Conservation (phyloP, 1,284 basidiomycete species). For the Fomitopsis palustris region DNA sequence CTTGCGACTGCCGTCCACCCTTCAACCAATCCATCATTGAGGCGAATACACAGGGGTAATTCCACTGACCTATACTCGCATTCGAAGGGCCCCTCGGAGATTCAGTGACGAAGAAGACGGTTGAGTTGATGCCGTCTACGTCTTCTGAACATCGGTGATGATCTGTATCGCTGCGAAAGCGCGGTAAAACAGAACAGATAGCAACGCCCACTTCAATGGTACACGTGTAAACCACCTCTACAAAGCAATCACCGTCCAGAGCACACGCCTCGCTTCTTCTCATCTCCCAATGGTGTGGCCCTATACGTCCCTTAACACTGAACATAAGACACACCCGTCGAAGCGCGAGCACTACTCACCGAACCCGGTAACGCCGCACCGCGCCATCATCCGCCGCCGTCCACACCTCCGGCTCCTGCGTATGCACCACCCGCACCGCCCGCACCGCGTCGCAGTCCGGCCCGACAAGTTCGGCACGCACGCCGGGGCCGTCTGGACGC, state of each 20-base stretch:
- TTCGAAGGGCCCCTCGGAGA: too few relatives aligned
- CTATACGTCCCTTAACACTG: neutral
- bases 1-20: neutral
- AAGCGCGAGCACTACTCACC: neutral
- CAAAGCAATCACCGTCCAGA: neutral
- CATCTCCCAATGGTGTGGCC: neutral
- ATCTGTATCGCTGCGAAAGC: neutral
- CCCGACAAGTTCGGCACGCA: slow-evolving; percentile 44
- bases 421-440: slow-evolving; percentile 28
- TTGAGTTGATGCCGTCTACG: too few relatives aligned
- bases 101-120: too few relatives aligned
- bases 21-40: too few relatives aligned
- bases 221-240: neutral
- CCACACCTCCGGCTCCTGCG: slow-evolving; percentile 42
- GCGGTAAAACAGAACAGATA: neutral
- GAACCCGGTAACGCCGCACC: slow-evolving; percentile 40
- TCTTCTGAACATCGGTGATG: too few relatives aligned
- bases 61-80: too few relatives aligned
- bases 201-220: neutral
- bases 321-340: neutral
- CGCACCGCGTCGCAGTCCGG: slow-evolving; percentile 49
- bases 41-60: too few relatives aligned
- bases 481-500: slow-evolving; percentile 32
- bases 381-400: slow-evolving; percentile 58
- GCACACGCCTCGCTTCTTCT: neutral